Evolutionary conservation across 176 grass and related monocot genomes (phyloP).

Genomic region (Oryza glaberrima): DNA sequence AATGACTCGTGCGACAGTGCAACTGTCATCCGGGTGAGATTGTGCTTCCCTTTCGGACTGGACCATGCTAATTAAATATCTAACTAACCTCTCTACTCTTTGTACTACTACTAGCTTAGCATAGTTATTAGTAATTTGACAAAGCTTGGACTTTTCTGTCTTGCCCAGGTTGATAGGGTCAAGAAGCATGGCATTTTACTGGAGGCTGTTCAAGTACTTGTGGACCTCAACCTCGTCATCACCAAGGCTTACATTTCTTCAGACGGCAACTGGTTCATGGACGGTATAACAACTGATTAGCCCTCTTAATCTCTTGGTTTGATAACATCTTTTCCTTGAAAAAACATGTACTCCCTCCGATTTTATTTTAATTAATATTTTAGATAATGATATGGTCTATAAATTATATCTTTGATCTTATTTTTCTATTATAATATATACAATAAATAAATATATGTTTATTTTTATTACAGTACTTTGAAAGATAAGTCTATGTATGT

Average conservation of each 20-base stretch:
- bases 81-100: not conserved
- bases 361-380: too few relatives aligned
- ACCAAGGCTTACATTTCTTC: constrained; percentile 63
- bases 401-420: too few relatives aligned
- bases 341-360: not conserved
- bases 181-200: constrained; percentile 57
- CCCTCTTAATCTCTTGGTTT: not conserved
- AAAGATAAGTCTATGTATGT: too few relatives aligned
- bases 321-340: not conserved
- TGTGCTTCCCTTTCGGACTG: constrained; percentile 10
- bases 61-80: not conserved
- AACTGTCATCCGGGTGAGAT: constrained; percentile 55
- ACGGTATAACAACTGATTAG: constrained; percentile 20
- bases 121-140: not conserved
- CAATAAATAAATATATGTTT: too few relatives aligned
- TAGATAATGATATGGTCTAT: too few relatives aligned
- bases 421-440: too few relatives aligned
- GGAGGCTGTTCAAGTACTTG: constrained; percentile 55
- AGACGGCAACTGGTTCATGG: constrained; percentile 64
- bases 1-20: constrained; percentile 53
- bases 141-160: not conserved
- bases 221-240: constrained; percentile 57
- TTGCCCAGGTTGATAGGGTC: constrained; percentile 48
- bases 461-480: too few relatives aligned
- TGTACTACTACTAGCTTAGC: not conserved